Base-by-base conservation (phyloP, 148 eudicot genomes). In the Camellia japonica region DNA sequence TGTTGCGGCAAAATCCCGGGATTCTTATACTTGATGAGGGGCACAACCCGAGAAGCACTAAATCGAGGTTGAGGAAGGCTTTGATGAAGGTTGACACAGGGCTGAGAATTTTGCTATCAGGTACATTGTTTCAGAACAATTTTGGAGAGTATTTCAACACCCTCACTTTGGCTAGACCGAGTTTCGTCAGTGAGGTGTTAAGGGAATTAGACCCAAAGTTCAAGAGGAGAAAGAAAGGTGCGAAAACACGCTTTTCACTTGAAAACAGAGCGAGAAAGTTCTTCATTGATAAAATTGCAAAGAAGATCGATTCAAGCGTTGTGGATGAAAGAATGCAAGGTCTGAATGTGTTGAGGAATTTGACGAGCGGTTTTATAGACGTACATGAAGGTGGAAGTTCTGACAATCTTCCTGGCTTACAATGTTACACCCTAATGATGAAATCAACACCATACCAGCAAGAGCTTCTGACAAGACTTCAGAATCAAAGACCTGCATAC, bases 141-240 rank as follows among this genome's bases (percentile, higher is more conserved):
- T 96, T 96, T n/a, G 98, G 97, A 7, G 99, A 96, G 83, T 96
- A 93, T 81, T 96, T 96, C 85, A 96, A 96, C 85, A 96, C 99
- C 7, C 95, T 96, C 54, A 82, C 88, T 61, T 86, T 96, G 70
- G 97, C 99, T 6, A 92, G 99, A 87, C 99, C 99, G 0, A 87
- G 75, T 63, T 94, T 96, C 71, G 97, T 94, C 10, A 84, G 83
- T 54, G 99, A 96, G 86, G 97, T 94, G 20, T 68, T 96, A 41
- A 83, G 86, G 71, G 92, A 88, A 72, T 86, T 96, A 7, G 99
- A 96, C 73, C 99, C 99, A 0, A 94, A 88, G 89, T 94, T 88
- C 81, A 90, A 88, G 86, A 93, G 79, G 85, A 90, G 85, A 55
- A 91, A 92, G 58, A 92, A 90, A 84, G 95, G 88, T 54, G 84